Evolutionary conservation across 208 protist genomes (phyloP), one percentile per base, ranked within the genome.

Genomic region (Crithidia bombi): DNA sequence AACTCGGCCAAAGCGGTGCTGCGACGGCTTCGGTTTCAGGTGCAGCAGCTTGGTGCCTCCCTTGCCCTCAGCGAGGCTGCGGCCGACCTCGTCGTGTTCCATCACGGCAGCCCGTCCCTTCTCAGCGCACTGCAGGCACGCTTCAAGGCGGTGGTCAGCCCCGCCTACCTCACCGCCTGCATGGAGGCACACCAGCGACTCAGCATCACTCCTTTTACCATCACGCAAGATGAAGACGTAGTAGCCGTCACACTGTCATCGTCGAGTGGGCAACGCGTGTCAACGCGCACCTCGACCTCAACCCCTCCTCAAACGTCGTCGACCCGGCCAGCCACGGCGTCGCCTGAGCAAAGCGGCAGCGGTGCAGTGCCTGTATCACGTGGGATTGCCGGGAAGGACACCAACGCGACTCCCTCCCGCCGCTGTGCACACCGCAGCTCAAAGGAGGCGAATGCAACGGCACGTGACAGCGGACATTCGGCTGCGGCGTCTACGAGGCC

Each of bases 51-150:
- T n/a, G 87, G 87, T n/a, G 87, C 76, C 54, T 74, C 75, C 11
- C 68, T 93, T 1, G 85, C 81, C 41, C 44, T 89, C 9, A 89
- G 82, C 44, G 82, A 83, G 12, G 55, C 49, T 4, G 77, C 77
- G 5, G 87, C 87, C 1, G 75, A 87, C 41, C 41, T 93, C 12
- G 66, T 93, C 36, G 71, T 93, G 12, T 84, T 83, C 59, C 68
- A 87, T 59, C 58, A 81, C 51, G 84, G 79, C 44, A 85, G 47
- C 49, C 28, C 58, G 1, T 39, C 81, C 15, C 59, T 85, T 28
- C 43, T 91, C 15, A 58, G 68, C 5, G 72, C 51, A 26, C 32
- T 47, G 23, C 63, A 55, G 9, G 61, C 62, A 17, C 46, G 56
- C 26, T 81, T 75, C 63, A 90, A 86, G 44, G 61, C 50, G 0